Percentiles rank a stretch among this genome's conserved stretches.
These are phyloP conservation scores for Ensete glaucum DNA, from an alignment of 176 grass and related monocot species.

Conservation along the genomic window DNA sequence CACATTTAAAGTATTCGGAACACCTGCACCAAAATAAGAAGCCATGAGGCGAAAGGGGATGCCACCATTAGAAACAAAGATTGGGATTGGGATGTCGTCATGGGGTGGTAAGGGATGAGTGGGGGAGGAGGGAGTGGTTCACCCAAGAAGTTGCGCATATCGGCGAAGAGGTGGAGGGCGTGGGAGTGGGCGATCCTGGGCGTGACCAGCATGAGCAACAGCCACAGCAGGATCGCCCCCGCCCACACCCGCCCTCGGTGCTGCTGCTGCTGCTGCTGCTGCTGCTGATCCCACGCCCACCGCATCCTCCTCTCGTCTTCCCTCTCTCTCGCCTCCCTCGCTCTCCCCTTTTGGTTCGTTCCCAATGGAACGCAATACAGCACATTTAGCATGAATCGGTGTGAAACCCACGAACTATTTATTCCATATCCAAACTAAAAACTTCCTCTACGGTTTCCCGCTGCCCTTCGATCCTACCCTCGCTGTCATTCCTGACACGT, in stretches of 20 bases:
- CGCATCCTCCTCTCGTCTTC: not conserved
- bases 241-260: conserved; percentile 25
- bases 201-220: conserved; percentile 63
- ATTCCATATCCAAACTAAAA: too few species aligned
- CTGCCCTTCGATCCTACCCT: too few species aligned
- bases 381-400: not conserved
- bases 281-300: not conserved
- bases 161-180: conserved; percentile 87
- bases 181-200: conserved; percentile 71
- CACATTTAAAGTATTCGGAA: conserved; percentile 95
- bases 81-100: too few species aligned
- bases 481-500: too few species aligned
- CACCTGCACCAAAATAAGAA: conserved; percentile 28
- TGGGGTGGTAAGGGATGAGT: not conserved
- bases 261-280: not conserved
- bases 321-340: not conserved
- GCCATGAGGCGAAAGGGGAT: not conserved
- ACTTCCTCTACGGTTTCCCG: too few species aligned
- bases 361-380: too few species aligned
- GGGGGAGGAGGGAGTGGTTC: not conserved
- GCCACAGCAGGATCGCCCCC: conserved; percentile 20
- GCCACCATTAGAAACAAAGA: not conserved
- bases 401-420: too few species aligned
- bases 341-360: not conserved
- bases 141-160: conserved; percentile 89